Evolutionary conservation across 2,329 filamentous ascomycete genomes (phyloP).

Genomic region (Clarireedia monteithiana): DNA sequence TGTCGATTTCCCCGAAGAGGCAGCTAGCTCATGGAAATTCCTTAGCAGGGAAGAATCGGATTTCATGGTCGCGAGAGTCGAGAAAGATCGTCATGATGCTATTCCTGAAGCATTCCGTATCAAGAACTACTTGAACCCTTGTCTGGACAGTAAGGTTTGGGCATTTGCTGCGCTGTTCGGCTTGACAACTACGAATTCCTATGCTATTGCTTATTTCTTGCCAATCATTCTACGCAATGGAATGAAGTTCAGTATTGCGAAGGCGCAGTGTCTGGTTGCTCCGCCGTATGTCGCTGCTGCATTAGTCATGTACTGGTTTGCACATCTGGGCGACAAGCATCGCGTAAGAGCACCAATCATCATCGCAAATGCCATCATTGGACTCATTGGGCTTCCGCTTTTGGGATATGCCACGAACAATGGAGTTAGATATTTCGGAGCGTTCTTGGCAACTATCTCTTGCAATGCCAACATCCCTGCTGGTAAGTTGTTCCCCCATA

Average conservation of each 20-base stretch:
- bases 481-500: constrained; percentile 17
- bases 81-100: constrained; percentile 49
- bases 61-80: constrained; percentile 47
- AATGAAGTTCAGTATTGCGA: no score
- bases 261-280: no score
- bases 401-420: constrained; percentile 41
- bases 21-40: constrained; percentile 39
- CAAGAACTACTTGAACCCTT: constrained; percentile 31
- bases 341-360: constrained; percentile 26
- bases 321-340: no score
- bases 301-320: no score
- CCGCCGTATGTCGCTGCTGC: no score
- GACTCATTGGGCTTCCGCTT: constrained; percentile 33
- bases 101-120: constrained; percentile 39
- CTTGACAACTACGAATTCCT: no score
- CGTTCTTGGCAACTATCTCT: constrained; percentile 40
- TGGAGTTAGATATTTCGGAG: constrained; percentile 46
- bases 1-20: constrained; percentile 21
- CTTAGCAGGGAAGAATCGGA: constrained; percentile 41
- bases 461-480: constrained; percentile 37
- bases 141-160: constrained; percentile 22
- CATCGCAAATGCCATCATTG: not conserved
- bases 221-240: no score
- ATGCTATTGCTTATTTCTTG: no score
- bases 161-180: no score